Conservation (phyloP, 169 alveolate genomes). For the Babesia ovis region DNA sequence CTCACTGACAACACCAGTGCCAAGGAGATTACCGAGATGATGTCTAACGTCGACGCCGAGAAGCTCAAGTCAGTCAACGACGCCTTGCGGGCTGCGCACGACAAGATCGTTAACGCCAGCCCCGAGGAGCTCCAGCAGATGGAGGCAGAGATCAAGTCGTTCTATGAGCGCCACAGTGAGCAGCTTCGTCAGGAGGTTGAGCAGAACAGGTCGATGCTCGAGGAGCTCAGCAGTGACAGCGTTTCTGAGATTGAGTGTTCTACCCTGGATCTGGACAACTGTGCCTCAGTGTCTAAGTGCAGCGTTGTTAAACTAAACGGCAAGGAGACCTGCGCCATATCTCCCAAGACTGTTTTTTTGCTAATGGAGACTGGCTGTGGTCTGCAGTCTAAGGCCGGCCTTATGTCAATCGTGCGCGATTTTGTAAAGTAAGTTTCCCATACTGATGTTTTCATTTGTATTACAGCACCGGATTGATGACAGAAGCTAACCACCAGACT, state of each 20-base stretch:
- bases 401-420: slow-evolving; percentile 58
- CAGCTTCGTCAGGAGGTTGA: slow-evolving; percentile 24
- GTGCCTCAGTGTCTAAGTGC: slow-evolving; percentile 57
- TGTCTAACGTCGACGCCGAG: slow-evolving; percentile 36
- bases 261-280: slow-evolving; percentile 30
- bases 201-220: slow-evolving; percentile 38
- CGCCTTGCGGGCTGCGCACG: slow-evolving; percentile 13
- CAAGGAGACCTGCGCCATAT: slow-evolving; percentile 56
- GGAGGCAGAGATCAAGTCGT: slow-evolving; percentile 32
- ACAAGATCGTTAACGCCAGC: slow-evolving; percentile 24
- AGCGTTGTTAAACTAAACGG: slow-evolving; percentile 55
- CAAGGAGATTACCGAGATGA: slow-evolving; percentile 29
- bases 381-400: slow-evolving; percentile 71
- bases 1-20: slow-evolving; percentile 30
- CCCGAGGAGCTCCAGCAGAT: slow-evolving; percentile 46
- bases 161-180: slow-evolving; percentile 11
- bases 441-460: background rate
- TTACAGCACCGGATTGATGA: slow-evolving; percentile 54
- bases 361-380: slow-evolving; percentile 67
- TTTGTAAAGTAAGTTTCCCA: slow-evolving; percentile 33
- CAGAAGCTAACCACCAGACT: slow-evolving; percentile 40
- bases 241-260: slow-evolving; percentile 46
- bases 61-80: slow-evolving; percentile 20
- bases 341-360: slow-evolving; percentile 68
- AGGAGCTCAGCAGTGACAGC: slow-evolving; percentile 58